Base-by-base conservation (phyloP, 2,329 filamentous ascomycete species). In the Paecilomyces sp. region DNA sequence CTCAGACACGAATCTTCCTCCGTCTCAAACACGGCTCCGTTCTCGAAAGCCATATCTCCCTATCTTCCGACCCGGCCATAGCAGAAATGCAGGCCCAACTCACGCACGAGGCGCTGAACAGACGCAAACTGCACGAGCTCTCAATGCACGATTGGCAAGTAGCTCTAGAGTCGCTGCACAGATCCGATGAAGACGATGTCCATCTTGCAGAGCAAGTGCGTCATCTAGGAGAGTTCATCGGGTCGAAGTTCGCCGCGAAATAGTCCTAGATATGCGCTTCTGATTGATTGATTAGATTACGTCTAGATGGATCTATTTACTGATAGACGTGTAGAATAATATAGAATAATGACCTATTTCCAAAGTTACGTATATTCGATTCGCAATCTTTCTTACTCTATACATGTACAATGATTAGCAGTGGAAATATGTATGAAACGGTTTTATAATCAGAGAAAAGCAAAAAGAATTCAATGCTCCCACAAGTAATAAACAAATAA, bases 81-180 rank as follows among this genome's bases (percentile, higher is more conserved):
- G 74, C 72, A 53, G 66, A 69, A 11, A 60, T 67, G n/a, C 73
- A 79, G 64, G 70, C 69, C n/a, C 62, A 53, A 25, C 67, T 61
- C 11, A 63, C 74, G 22, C 71, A 74, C 57, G 59, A 71, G 33
- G 61, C 60, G 50, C 67, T 75, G 57, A 73, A 70, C 30, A 77
- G 74, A 24, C 74, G 72, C 53, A 78, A 77, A 18, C 63, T 85
- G 18, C 81, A 84, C 58, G 79, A 84, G 56, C 77, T 85, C 22
- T 63, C 67, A 12, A 56, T 64, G 30, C 52, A 60, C 13, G 65
- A 69, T 13, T 75, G 72, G 72, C 55, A 55, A 41, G 9, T 22
- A 28, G 56, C 58, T 13, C 13, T 60, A 3, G 33, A 50, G 13
- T 52, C 55, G 6, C 4, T 62, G 22, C 22, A 24, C 22, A 11